Evolutionary conservation across 768 basidiomycete species (phyloP), one percentile per base, ranked within the genome.

Genomic region (Lactarius hatsudake): DNA sequence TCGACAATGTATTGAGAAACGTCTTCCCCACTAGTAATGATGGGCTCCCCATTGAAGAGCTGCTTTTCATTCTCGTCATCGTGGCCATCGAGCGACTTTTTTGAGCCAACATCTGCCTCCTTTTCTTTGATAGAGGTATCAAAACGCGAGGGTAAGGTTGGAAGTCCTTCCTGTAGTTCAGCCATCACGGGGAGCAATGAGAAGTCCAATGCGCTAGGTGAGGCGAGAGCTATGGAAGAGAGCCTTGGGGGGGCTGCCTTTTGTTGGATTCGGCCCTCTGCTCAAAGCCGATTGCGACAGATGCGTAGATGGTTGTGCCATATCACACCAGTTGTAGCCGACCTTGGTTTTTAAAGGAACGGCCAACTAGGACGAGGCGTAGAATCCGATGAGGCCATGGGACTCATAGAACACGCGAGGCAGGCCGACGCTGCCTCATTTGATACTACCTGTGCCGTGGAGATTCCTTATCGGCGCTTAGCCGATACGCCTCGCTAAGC

Each of bases 1-100:
- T 86, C 85, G 65, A 87, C 79, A n/a, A 82, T 80, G 68, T 80
- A 85, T 36, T 78, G 78, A 0, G 85, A 85, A 63, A 86, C 83
- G 71, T 86, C 85, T 56, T 68, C 73, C 40, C 85, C 85, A 15
- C 36, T 69, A 17, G 67, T 71, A 34, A 78, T 75, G 36, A 78
- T 75, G 1, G 74, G 76, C 62, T 69, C 70, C 18, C 70, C 70
- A 3, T 71, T 64, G 20, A 66, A 36, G n/a, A 48, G 15, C 3
- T 56, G 23, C 32, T 55, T 60, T 48, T 48, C 67, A 32, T 62
- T 55, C 55, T 53, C 45, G 15, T 59, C 62, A 15, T 63, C 40
- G 8, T 20, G 8, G 23, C 10, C n/a, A 13, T 54, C 55, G 17
- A 12, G 48, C 13, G 12, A 28, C 30, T 42, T 42, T 20, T 40